Evolutionary conservation across 345 rosid genomes (phyloP), one percentile per base, ranked within the genome.

Genomic region (Euphorbia lathyris): DNA sequence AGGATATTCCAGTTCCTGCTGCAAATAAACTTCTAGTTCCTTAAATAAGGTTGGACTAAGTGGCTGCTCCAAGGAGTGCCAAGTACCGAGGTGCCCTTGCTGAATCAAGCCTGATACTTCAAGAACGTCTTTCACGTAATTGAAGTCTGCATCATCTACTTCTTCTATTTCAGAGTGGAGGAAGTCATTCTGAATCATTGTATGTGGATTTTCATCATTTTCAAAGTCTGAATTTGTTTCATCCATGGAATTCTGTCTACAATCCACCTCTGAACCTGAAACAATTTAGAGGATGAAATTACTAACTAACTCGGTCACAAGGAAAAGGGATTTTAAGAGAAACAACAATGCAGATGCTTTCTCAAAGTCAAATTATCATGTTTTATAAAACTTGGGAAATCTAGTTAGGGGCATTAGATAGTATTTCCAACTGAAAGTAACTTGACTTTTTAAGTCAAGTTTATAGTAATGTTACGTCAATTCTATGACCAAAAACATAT

Each of bases 11-110:
- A 38, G 71, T 70, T 81, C 80, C 48, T 67, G 73, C 36, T 75
- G 84, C 20, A 76, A 63, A 25, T 63, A 63, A 69, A 70, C 63
- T 58, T 86, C 90, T 38, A 86, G 1, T 53, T 86, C 76, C 43
- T 85, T 74, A 75, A 86, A 85, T 56, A 92, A 55, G 69, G 79
- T 75, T 29, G 92, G 92, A 73, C 86, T 79, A 67, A 95, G 29
- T 30, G 92, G 97, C 74, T 82, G 96, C 59, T 88, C 89, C 72
- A 83, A 47, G 4, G 92, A 74, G 74, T 84, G 57, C 97, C 97
- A 95, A 55, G 70, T 58, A 23, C 71, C 88, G 1, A 73, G 62
- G 62, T 47, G 5, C 38, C 80, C 85, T 36, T 77, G 80, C 51
- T 73, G 83, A 0, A 80, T 78, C 64, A 88, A 78, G 42, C 97